phyloP scores from a whole-genome alignment of 139 green algal species.

The Mesotaenium endlicherianum region DNA sequence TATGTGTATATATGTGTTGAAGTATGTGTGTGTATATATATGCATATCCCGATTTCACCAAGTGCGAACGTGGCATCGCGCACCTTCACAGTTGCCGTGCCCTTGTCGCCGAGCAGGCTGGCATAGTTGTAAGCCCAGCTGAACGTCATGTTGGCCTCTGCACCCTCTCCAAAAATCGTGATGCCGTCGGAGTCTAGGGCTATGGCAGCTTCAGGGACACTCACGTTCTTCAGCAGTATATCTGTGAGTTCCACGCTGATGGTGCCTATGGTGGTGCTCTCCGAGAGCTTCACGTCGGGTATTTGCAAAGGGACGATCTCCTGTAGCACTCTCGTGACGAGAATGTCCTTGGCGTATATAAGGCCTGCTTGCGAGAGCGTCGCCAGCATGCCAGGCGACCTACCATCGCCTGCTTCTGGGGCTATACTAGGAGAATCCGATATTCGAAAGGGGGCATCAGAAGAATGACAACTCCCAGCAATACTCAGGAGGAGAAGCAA shows the following conservation, averaged over 20 bases:
- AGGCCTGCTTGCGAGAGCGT: conserved; percentile 21
- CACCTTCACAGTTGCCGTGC: conserved; percentile 5
- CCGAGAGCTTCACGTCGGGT: background rate
- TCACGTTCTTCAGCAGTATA: background rate
- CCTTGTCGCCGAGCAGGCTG: background rate
- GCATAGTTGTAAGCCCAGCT: background rate
- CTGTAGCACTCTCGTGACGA: conserved; percentile 31
- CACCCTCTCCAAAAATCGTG: conserved; percentile 33
- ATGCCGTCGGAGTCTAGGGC: background rate
- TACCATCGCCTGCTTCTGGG: too few relatives aligned
- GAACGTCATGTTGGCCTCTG: conserved; percentile 18
- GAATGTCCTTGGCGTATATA: conserved; percentile 33
- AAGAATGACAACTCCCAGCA: too few relatives aligned
- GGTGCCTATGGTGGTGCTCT: background rate
- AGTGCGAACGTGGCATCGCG: too few relatives aligned
- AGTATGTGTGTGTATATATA: too few relatives aligned
- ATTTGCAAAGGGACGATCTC: conserved; percentile 19
- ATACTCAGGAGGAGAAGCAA: too few relatives aligned
- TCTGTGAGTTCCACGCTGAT: background rate
- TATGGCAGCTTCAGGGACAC: conserved; percentile 3
- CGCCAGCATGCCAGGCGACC: conserved; percentile 9
- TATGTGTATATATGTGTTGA: too few relatives aligned
- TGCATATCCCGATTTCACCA: too few relatives aligned
- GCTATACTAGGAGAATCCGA: too few relatives aligned
- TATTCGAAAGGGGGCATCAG: too few relatives aligned